Base-by-base conservation (phyloP, 768 basidiomycete genomes). In the Mycena latifolia region DNA sequence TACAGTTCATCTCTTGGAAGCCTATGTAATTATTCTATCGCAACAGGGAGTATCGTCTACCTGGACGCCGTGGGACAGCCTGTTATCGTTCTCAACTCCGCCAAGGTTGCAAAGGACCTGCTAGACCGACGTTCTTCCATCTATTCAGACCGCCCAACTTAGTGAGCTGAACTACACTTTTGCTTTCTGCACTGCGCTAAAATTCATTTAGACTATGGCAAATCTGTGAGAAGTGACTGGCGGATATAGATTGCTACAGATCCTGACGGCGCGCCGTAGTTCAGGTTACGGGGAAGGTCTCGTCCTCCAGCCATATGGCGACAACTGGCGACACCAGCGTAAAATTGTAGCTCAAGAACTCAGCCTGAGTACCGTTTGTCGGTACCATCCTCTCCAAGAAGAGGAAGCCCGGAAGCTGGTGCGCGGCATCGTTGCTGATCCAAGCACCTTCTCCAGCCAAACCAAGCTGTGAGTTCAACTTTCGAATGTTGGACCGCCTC, bases 291-390 rank as follows among this genome's bases (percentile, higher is more conserved):
- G 14, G 75, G 78, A 43, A 79, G 77, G 47, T 67, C 75, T 3
- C 89, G 89, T 70, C 75, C 77, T 4, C 68, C 90, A 7, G 78
- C 72, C 7, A 73, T 91, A 64, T 28, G 22, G 22, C 27, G 66
- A 85, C 28, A 80, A 73, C 28, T 79, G 80, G 55, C 72, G 74
- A 14, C 80, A 80, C 8, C 77, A 77, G 46, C 77, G 75, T 47
- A 81, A 84, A 37, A 58, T 84, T 28, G 75, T 64, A 20, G 15
- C 62, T 0, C 62, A 64, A 10, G 62, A 64, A 1, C 45, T 64
- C 7, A 9, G 47, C 5, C 50, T 17, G 17, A 15, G 33, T 5
- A 15, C 29, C 14, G 24, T 64, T 22, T 10, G 9, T 27, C 47
- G 31, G 1, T 52, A 64, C 24, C 17, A 63, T 8, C 2, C 62